These are phyloP conservation scores for Serendipita vermifera DNA, from an alignment of 768 basidiomycete species.

Conservation along the genomic window DNA sequence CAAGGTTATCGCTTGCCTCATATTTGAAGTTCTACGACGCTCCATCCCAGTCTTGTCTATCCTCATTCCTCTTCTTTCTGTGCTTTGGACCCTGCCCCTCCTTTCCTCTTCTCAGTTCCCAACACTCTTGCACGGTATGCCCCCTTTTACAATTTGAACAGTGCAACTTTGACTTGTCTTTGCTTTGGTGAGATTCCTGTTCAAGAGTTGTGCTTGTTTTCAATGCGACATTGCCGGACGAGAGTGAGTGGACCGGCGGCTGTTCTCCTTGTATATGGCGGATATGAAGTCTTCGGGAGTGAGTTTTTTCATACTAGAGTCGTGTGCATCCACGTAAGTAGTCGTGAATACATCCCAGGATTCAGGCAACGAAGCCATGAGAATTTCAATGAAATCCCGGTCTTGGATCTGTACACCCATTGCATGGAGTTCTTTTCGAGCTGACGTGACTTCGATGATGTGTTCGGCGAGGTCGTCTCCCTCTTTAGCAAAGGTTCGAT, in stretches of 20 bases:
- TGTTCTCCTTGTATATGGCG: slow-evolving; percentile 13
- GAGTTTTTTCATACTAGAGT: slow-evolving; percentile 14
- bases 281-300: slow-evolving; percentile 15
- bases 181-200: neutral
- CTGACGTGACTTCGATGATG: slow-evolving; percentile 20
- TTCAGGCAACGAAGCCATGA: slow-evolving; percentile 25
- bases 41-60: too few species aligned
- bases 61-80: slow-evolving; percentile 11
- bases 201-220: too few species aligned
- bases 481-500: slow-evolving; percentile 21
- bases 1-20: too few species aligned
- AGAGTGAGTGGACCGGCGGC: neutral
- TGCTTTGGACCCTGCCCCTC: slow-evolving; percentile 24
- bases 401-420: slow-evolving; percentile 20
- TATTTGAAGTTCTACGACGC: too few species aligned
- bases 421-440: slow-evolving; percentile 18
- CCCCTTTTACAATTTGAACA: slow-evolving; percentile 26
- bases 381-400: slow-evolving; percentile 22
- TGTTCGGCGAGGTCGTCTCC: slow-evolving; percentile 24
- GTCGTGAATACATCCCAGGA: slow-evolving; percentile 26
- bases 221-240: neutral
- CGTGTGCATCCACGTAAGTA: slow-evolving; percentile 13
- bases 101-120: slow-evolving; percentile 25
- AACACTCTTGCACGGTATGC: slow-evolving; percentile 21
- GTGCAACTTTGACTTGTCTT: slow-evolving; percentile 10